phyloP scores from a whole-genome alignment of 2,329 filamentous ascomycete species.

The Fusarium protoensiforme region DNA sequence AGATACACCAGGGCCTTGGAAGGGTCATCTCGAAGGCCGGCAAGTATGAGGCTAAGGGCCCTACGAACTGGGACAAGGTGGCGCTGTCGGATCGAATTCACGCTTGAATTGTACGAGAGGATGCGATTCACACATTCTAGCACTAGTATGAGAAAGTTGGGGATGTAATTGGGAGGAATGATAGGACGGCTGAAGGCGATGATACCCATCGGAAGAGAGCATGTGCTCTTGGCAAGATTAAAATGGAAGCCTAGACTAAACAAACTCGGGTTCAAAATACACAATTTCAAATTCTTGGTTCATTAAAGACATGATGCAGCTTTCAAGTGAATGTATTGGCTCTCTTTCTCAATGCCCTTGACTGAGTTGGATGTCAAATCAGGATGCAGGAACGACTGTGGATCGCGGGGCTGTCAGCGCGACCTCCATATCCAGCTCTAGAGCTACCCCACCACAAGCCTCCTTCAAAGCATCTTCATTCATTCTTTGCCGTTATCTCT shows the following conservation, averaged over 20 bases:
- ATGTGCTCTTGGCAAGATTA: slow-evolving; percentile 1
- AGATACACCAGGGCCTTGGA: slow-evolving; percentile 85
- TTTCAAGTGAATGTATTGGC: background rate
- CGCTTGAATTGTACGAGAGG: slow-evolving; percentile 22
- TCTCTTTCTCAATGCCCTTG: background rate
- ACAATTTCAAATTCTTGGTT: background rate
- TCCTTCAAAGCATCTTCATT: slow-evolving; percentile 21
- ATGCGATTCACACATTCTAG: background rate
- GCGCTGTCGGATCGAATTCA: slow-evolving; percentile 45
- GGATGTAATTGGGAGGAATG: background rate
- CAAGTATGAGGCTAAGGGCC: slow-evolving; percentile 74
- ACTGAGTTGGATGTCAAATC: background rate
- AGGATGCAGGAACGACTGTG: slow-evolving; percentile 30
- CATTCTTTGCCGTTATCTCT: slow-evolving; percentile 7
- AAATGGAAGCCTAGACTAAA: background rate
- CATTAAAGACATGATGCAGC: background rate
- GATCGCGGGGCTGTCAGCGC: slow-evolving; percentile 19
- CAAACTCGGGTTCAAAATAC: background rate
- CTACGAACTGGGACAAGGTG: slow-evolving; percentile 60
- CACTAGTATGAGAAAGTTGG: background rate
- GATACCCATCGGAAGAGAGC: slow-evolving; percentile 39
- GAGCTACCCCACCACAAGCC: slow-evolving; percentile 29
- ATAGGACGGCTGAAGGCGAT: slow-evolving; percentile 22
- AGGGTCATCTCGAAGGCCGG: slow-evolving; percentile 84
- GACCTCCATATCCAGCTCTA: background rate